Evolutionary conservation across 2,329 filamentous ascomycete species (phyloP), one percentile per base, ranked within the genome.

Genomic region (Phialophora tarda): DNA sequence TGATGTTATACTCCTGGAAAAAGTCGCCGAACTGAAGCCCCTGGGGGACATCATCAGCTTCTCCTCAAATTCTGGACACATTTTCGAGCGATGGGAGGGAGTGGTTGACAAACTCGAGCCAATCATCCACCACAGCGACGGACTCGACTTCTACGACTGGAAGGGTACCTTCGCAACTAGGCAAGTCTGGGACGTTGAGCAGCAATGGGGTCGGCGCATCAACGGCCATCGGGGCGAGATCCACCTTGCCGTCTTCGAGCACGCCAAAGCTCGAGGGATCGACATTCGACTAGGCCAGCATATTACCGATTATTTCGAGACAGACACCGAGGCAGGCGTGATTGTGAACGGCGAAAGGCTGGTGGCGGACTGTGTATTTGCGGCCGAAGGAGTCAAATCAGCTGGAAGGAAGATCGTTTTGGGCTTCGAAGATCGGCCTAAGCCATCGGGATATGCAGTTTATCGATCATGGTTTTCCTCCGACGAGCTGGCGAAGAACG

Each of bases 401-500:
- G 65, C 66, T 1, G 66, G 66, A 26, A 65, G 67, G 48, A 71
- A 71, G 59, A 67, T 71, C 28, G 69, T 71, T 21, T 74, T 75
- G 26, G 74, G 74, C 21, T 74, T 72, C 61, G 71, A 76, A 64
- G 77, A 78, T 63, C 74, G 74, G 47, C 76, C 76, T 11, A 78
- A 77, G 61, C 70, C 73, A 1, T 75, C 74, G 58, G 74, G 74
- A 2, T 75, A 75, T 63, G 74, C 74, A 0, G 69, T 76, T 2
- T 75, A 71, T 53, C 70, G 74, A 12, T 70, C 73, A 4, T 74
- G 73, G 73, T 73, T 66, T 44, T 75, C 78, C 41, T 79, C 77
- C 23, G 77, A 84, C 68, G 80, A 82, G 41, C 78, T 86, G 23
- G 75, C 76, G 4, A 80, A 81, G 10, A 84, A 86, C 68, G 82